Evolutionary conservation across 371 early-diverging fungal species (phyloP).

Genomic region (Syncephalastrum contaminatum): DNA sequence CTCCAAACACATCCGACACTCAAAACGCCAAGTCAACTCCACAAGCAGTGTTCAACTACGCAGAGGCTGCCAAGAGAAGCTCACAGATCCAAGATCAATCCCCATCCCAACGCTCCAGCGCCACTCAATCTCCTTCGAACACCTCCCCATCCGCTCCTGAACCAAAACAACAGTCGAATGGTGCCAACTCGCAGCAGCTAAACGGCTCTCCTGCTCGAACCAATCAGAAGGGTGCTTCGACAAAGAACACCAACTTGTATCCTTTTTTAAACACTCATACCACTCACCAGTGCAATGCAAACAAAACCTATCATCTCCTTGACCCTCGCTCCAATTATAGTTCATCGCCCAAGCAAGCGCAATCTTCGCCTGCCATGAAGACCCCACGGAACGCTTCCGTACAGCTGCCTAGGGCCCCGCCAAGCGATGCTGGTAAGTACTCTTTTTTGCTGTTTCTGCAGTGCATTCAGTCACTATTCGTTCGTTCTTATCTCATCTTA

Average conservation of each 20-base stretch:
- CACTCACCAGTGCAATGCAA: conserved; percentile 2
- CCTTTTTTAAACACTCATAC: conserved; percentile 2
- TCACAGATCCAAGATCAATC: conserved; percentile 26
- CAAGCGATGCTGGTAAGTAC: conserved; percentile 34
- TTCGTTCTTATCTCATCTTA: neutral
- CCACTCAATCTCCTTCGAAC: conserved; percentile 25
- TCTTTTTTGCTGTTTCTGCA: neutral
- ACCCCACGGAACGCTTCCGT: conserved; percentile 31
- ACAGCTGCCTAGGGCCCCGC: conserved; percentile 45
- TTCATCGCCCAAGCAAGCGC: conserved; percentile 9
- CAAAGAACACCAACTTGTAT: conserved; percentile 2
- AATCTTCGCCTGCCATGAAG: conserved; percentile 14
- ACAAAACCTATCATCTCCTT: conserved; percentile 9
- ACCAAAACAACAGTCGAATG: conserved; percentile 11
- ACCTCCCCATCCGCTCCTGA: conserved; percentile 37
- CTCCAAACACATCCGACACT: conserved; percentile 33
- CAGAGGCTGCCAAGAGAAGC: conserved; percentile 43
- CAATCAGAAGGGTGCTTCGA: no score
- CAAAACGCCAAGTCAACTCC: conserved; percentile 30
- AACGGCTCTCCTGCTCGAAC: no score
- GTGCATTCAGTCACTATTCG: no score
- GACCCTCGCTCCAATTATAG: conserved; percentile 8
- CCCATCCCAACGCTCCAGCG: conserved; percentile 9
- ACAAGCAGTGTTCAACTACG: conserved; percentile 45
- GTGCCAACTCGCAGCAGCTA: no score